Conservation (phyloP, 306 rosid species). For the Urtica urens region DNA sequence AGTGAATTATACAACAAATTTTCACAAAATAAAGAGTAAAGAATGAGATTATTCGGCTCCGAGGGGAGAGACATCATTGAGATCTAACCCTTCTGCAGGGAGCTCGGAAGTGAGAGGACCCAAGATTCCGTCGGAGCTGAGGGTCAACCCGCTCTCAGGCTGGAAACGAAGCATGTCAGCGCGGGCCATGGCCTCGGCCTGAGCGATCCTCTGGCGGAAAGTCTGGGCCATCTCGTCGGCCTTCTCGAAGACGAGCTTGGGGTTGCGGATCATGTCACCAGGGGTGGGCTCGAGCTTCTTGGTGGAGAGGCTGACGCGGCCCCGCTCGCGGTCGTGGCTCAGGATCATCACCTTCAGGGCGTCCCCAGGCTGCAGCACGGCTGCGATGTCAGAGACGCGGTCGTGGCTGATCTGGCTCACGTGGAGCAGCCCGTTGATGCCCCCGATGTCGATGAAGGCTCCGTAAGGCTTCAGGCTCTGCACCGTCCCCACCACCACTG, state of each 20-base stretch:
- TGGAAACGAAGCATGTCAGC: slow-evolving; percentile 91
- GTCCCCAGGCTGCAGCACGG: slow-evolving; percentile 94
- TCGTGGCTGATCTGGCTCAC: slow-evolving; percentile 99
- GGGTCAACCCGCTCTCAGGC: slow-evolving; percentile 87
- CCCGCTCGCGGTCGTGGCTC: slow-evolving; percentile 89
- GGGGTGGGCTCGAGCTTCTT: slow-evolving; percentile 96
- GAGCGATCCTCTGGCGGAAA: slow-evolving; percentile 93
- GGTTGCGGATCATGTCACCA: slow-evolving; percentile 98
- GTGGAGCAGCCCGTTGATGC: slow-evolving; percentile 95
- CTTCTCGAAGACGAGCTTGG: slow-evolving; percentile 91
- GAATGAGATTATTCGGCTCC: slow-evolving; percentile 12
- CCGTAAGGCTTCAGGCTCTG: slow-evolving; percentile 95
- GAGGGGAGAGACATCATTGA: slow-evolving; percentile 51
- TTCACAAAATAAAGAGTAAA: slow-evolving; percentile 11
- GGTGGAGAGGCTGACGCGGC: slow-evolving; percentile 92
- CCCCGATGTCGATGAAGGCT: slow-evolving; percentile 94
- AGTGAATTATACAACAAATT: slow-evolving; percentile 4
- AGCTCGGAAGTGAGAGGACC: slow-evolving; percentile 64
- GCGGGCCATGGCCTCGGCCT: slow-evolving; percentile 99
- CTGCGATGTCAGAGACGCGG: slow-evolving; percentile 73
- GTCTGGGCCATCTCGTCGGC: slow-evolving; percentile 99
- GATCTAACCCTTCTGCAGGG: slow-evolving; percentile 74
- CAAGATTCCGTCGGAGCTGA: slow-evolving; percentile 63
- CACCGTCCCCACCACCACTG: slow-evolving; percentile 84
- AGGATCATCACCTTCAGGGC: slow-evolving; percentile 92